These are phyloP conservation scores for Collybia nuda DNA, from an alignment of 768 basidiomycete genomes.

Conservation along the genomic window DNA sequence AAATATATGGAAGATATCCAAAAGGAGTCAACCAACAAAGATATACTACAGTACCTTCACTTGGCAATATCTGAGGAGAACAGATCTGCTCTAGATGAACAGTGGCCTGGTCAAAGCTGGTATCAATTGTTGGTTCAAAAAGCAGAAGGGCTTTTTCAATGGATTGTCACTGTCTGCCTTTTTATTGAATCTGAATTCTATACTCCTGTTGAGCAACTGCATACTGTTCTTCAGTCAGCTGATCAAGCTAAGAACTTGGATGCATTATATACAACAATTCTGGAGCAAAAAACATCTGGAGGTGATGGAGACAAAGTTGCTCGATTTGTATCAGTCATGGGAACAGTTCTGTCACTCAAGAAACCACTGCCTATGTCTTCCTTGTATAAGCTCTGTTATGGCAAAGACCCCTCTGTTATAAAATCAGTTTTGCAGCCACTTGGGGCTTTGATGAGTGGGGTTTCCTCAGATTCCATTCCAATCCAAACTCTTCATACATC, in stretches of 20 bases:
- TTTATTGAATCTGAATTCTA: not conserved
- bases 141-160: not conserved
- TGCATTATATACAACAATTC: not conserved
- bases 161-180: not conserved
- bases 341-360: not conserved
- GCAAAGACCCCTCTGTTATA: not conserved
- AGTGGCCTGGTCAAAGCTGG: not conserved
- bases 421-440: not conserved
- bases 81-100: not conserved
- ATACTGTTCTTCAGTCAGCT: not conserved
- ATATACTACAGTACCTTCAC: not conserved
- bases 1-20: not conserved
- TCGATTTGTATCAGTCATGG: not conserved
- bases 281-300: not conserved
- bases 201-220: not conserved
- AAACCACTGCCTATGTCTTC: not conserved
- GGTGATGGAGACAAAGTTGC: not conserved
- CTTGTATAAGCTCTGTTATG: no score
- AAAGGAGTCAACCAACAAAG: not conserved
- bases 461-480: not conserved
- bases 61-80: not conserved
- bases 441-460: not conserved
- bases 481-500: not conserved
- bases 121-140: not conserved
- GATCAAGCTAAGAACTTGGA: not conserved